Evolutionary conservation across 2,329 filamentous ascomycete species (phyloP).

Genomic region (Exophiala phaeomuriformis): DNA sequence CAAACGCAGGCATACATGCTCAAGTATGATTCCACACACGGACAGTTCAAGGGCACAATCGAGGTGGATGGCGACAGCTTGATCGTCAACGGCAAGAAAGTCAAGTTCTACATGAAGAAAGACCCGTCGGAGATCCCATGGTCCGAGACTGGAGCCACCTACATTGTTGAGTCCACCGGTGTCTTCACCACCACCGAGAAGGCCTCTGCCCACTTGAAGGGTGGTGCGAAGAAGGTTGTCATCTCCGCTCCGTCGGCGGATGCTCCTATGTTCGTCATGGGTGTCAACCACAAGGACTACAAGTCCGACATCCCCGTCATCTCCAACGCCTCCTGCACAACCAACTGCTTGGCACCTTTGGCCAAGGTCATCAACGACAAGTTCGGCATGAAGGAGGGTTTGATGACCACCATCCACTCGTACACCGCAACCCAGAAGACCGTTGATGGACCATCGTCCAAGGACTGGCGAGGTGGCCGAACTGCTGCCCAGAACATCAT

Average conservation of each 20-base stretch:
- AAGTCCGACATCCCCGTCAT: slow-evolving; percentile 84
- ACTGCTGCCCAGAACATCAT: slow-evolving; percentile 99
- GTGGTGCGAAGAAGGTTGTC: slow-evolving; percentile 96
- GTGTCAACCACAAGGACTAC: slow-evolving; percentile 94
- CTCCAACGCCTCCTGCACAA: slow-evolving; percentile 99
- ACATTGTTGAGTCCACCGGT: slow-evolving; percentile 96
- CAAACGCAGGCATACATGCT: slow-evolving; percentile 88
- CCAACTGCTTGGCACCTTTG: slow-evolving; percentile 98
- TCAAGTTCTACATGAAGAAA: slow-evolving; percentile 90
- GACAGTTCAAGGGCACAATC: slow-evolving; percentile 89
- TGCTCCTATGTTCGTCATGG: slow-evolving; percentile 99
- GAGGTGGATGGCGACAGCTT: slow-evolving; percentile 65
- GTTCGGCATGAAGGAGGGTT: slow-evolving; percentile 93
- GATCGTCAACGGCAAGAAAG: slow-evolving; percentile 84
- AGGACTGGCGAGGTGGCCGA: slow-evolving; percentile 99
- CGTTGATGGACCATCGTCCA: slow-evolving; percentile 91
- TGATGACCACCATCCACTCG: slow-evolving; percentile 99
- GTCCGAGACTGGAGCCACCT: slow-evolving; percentile 77
- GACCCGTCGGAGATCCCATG: slow-evolving; percentile 88
- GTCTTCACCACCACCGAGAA: slow-evolving; percentile 99
- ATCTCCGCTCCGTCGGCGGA: slow-evolving; percentile 56
- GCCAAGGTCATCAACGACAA: slow-evolving; percentile 99
- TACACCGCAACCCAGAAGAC: slow-evolving; percentile 99
- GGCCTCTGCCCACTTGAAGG: slow-evolving; percentile 87
- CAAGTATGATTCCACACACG: slow-evolving; percentile 98